These are phyloP conservation scores for Tylopilus sp. DNA, from an alignment of 1,284 basidiomycete species.

Conservation along the genomic window DNA sequence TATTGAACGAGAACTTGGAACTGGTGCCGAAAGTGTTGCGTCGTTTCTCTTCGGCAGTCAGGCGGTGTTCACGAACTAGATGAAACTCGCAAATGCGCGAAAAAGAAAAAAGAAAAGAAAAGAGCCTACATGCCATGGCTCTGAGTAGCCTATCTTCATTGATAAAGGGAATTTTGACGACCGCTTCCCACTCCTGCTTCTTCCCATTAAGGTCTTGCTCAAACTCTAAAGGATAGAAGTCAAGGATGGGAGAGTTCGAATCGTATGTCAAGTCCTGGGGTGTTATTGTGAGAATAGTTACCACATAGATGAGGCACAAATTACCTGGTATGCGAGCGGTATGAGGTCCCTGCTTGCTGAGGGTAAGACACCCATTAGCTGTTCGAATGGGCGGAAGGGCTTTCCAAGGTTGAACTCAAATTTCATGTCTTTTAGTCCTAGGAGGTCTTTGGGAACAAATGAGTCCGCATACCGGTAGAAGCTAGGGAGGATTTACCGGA, in stretches of 20 bases:
- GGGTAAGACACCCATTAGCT: slow-evolving; percentile 97
- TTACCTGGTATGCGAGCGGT: slow-evolving; percentile 78
- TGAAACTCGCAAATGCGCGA: neutral
- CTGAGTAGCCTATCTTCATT: slow-evolving; percentile 76
- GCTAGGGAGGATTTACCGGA: slow-evolving; percentile 56
- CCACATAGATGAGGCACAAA: slow-evolving; percentile 12
- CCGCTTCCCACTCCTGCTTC: slow-evolving; percentile 98
- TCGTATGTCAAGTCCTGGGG: slow-evolving; percentile 85
- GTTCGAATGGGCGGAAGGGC: slow-evolving; percentile 94
- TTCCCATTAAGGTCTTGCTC: slow-evolving; percentile 97
- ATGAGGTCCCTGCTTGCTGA: slow-evolving; percentile 86
- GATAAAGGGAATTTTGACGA: slow-evolving; percentile 99
- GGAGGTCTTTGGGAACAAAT: slow-evolving; percentile 57
- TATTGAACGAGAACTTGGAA: slow-evolving; percentile 74
- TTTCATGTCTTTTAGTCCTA: slow-evolving; percentile 69
- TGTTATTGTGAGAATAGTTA: slow-evolving; percentile 2
- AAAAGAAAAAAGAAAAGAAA: slow-evolving; percentile 26
- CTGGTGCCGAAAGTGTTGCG: slow-evolving; percentile 83
- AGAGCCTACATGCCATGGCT: slow-evolving; percentile 68
- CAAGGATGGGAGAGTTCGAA: slow-evolving; percentile 82
- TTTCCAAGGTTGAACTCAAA: slow-evolving; percentile 86
- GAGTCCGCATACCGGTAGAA: slow-evolving; percentile 1
- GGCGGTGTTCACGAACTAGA: slow-evolving; percentile 68
- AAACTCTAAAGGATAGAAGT: slow-evolving; percentile 93
- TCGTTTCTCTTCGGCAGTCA: slow-evolving; percentile 73